Evolutionary conservation across 345 rosid species (phyloP), one percentile per base, ranked within the genome.

Genomic region (Camelina sativa): DNA sequence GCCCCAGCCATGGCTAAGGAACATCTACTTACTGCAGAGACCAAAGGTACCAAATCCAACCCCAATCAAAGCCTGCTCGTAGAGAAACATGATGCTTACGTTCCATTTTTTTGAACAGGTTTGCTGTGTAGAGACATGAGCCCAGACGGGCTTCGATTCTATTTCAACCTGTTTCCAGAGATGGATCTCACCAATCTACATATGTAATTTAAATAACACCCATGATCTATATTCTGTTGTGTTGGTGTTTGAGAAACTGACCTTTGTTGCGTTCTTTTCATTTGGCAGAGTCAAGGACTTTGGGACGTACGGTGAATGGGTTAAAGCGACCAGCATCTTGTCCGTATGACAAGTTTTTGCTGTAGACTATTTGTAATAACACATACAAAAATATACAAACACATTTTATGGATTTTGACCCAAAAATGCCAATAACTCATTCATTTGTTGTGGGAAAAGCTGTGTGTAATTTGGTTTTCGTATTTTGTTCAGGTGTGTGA

Each of bases 1-100:
- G 97, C 98, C 67, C 98, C 99, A 65, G 98, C 99, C 60, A 86
- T 95, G 98, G 99, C 99, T 43, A 92, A 95, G 81, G 98, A 95
- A 82, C 96, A 89, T 78, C 96, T 95, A 77, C 83, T 92, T 51
- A 79, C 88, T 63, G 96, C 99, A 56, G 98, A 92, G 81, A 91
- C 86, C 84, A 86, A 80, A 86, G 99, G 99, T 90, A 55, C 56
- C 32, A 41, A 28, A 7, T 13, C 15, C 43, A 47, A 20, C 11
- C 64, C 50, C 57, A 63, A 12, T 62, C 22, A 66, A 71, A 52
- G 66, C 43, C 35, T 56, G 22, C 69, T 61, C 25, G 19, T n/a
- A 15, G 41, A 0, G 19, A 56, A 38, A 15, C 22, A 46, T 68
- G 5, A 82, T 82, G 62, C 65, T 80, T 85, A 90, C 85, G 88